Evolutionary conservation across 805 yeast species (phyloP).

Genomic region (Grigorovia humatica): DNA sequence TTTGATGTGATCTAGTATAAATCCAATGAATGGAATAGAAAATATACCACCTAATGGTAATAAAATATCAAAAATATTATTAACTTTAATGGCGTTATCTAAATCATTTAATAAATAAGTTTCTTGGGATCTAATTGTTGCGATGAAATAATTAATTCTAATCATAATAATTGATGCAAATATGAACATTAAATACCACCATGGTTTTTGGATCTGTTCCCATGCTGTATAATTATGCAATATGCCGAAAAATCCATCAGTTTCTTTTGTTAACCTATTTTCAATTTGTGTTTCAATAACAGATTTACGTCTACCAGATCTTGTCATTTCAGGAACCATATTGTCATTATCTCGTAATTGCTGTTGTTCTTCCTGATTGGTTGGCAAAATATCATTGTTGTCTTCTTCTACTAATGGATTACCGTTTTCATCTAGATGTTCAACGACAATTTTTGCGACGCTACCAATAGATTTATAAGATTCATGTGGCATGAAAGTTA

Average conservation of each 20-base stretch:
- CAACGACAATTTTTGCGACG: conserved; percentile 57
- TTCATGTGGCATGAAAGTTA: conserved; percentile 68
- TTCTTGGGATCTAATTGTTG: conserved; percentile 79
- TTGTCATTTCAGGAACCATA: neutral
- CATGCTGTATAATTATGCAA: conserved; percentile 52
- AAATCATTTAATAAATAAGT: conserved; percentile 49
- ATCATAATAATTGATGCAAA: conserved; percentile 86
- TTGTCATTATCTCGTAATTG: neutral
- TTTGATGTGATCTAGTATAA: conserved; percentile 61
- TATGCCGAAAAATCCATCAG: conserved; percentile 66
- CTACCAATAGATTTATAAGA: conserved; percentile 65
- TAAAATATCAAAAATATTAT: conserved; percentile 73
- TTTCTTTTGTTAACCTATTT: conserved; percentile 36
- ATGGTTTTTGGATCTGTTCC: conserved; percentile 43
- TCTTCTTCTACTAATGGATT: conserved; percentile 33
- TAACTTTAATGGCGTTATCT: conserved; percentile 43
- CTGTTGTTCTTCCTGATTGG: conserved; percentile 8
- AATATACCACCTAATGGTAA: conserved; percentile 81
- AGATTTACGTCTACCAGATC: conserved; percentile 35
- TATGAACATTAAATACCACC: conserved; percentile 69
- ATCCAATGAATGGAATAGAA: conserved; percentile 81
- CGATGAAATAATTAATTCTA: conserved; percentile 85
- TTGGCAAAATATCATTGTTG: too few relatives aligned
- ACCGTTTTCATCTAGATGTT: conserved; percentile 66
- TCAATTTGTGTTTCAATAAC: conserved; percentile 61